Base-by-base conservation (phyloP, 768 basidiomycete genomes). In the Hericium rajendrae region DNA sequence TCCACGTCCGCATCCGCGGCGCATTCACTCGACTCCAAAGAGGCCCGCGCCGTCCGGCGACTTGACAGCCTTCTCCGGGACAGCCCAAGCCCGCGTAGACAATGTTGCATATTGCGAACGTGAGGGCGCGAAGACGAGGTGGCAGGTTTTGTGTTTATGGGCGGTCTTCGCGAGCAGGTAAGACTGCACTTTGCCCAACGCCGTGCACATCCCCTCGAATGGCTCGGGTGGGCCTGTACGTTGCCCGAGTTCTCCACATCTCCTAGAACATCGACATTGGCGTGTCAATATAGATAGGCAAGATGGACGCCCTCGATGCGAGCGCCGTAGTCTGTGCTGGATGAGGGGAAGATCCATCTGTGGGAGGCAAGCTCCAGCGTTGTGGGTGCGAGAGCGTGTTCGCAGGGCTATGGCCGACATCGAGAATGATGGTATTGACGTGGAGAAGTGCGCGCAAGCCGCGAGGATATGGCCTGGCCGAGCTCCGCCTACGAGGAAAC, bases 211-310 rank as follows among this genome's bases (percentile, higher is more conserved):
- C 69, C 98, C 97, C 64, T 85, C 38, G 73, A 71, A 0, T n/a
- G n/a, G n/a, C n/a, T n/a, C 0, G 95, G 97, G 68, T 91, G 88
- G 16, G 71, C 71, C 20, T 67, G 68, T 11, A 68, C 70, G 13
- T 58, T 67, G 54, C 69, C 69, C 55, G 62, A 67, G 40, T 63
- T 69, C 61, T 81, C 74, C 2, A 89, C 74, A 51, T 83, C 78
- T 51, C 85, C 80, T 9, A 99, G 75, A 0, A 89, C 81, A 20
- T 74, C 74, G 11, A 79, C 90, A 61, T 95, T 82, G 59, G 98
- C 92, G 65, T 99, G 97, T 99, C 95, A 32, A 97, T 98, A 75
- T 99, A 97, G 54, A 95, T 84, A 0, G 97, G 97, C 51, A 98
- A 74, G 38, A 98, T 74, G 65, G 97, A 88, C 37, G 88, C 93